Conservation (phyloP, 1,284 basidiomycete species). For the Cystobasidium slooffiae region DNA sequence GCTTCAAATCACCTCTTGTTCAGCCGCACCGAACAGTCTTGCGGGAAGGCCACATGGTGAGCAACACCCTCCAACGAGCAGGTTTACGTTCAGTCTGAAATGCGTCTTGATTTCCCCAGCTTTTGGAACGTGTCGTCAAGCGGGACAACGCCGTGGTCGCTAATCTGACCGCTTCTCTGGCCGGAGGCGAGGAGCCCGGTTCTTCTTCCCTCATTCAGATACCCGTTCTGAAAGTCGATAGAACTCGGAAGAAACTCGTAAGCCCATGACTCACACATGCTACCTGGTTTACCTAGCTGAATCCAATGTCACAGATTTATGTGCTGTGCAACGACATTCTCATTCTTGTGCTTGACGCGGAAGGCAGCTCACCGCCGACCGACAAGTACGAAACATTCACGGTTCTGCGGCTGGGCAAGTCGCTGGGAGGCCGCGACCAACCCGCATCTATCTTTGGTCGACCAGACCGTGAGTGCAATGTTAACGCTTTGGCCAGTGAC, state of each 20-base stretch:
- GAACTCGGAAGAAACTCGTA: constrained; percentile 72
- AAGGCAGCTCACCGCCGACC: constrained; percentile 69
- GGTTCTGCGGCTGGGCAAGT: constrained; percentile 71
- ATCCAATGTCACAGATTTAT: constrained; percentile 47
- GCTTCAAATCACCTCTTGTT: constrained; percentile 91
- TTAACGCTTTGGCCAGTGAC: background rate
- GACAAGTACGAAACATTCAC: constrained; percentile 85
- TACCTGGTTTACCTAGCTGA: background rate
- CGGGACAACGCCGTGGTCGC: constrained; percentile 66
- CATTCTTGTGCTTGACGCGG: constrained; percentile 70
- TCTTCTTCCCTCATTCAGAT: constrained; percentile 73
- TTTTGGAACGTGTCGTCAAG: constrained; percentile 84
- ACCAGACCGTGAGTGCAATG: constrained; percentile 26
- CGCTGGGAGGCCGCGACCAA: constrained; percentile 70
- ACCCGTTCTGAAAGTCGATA: constrained; percentile 81
- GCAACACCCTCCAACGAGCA: constrained; percentile 76
- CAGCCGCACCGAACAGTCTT: constrained; percentile 86
- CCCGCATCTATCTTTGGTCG: constrained; percentile 67
- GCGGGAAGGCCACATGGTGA: constrained; percentile 53
- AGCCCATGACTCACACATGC: constrained; percentile 56
- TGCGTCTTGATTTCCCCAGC: constrained; percentile 56
- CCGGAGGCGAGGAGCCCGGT: constrained; percentile 65
- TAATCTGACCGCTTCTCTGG: constrained; percentile 53
- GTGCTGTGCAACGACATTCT: constrained; percentile 90
- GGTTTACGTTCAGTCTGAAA: constrained; percentile 50